Conservation (phyloP, 768 basidiomycete species). For the Ramaria sp. region DNA sequence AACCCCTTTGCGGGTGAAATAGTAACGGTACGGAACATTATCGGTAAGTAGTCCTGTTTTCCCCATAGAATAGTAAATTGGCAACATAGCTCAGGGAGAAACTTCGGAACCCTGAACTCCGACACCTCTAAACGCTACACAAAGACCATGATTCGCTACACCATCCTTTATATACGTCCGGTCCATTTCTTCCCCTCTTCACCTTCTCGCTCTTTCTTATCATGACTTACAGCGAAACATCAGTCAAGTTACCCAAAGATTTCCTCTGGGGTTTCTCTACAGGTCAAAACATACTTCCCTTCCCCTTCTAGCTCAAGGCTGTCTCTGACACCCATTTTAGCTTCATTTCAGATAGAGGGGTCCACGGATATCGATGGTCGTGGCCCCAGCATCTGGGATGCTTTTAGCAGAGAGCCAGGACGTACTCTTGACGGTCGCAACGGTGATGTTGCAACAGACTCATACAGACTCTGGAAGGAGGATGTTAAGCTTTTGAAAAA, state of each 20-base stretch:
- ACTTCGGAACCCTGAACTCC: constrained; percentile 6
- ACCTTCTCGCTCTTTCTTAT: constrained; percentile 1
- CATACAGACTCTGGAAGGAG: constrained; percentile 56
- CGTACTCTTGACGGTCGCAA: constrained; percentile 58
- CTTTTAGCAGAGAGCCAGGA: constrained; percentile 51
- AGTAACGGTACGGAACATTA: constrained; percentile 7
- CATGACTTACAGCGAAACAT: constrained; percentile 8
- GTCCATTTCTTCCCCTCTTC: constrained; percentile 2
- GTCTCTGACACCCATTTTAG: constrained; percentile 22
- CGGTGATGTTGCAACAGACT: constrained; percentile 64
- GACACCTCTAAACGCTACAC: constrained; percentile 3
- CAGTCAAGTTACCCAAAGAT: constrained; percentile 38
- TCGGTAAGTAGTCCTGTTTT: constrained; percentile 4
- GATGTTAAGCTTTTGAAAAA: constrained; percentile 50
- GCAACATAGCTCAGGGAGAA: not conserved
- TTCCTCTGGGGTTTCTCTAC: constrained; percentile 69
- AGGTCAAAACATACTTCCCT: constrained; percentile 27
- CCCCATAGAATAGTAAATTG: constrained; percentile 1
- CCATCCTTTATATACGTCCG: constrained; percentile 8
- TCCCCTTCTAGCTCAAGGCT: not conserved
- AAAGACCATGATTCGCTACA: not conserved
- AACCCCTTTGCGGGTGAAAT: constrained; percentile 1
- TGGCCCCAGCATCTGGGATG: constrained; percentile 67
- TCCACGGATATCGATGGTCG: constrained; percentile 48
- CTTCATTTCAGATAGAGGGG: constrained; percentile 68